These are phyloP conservation scores for Nyssa sinensis DNA, from an alignment of 148 eudicot species.

Conservation along the genomic window DNA sequence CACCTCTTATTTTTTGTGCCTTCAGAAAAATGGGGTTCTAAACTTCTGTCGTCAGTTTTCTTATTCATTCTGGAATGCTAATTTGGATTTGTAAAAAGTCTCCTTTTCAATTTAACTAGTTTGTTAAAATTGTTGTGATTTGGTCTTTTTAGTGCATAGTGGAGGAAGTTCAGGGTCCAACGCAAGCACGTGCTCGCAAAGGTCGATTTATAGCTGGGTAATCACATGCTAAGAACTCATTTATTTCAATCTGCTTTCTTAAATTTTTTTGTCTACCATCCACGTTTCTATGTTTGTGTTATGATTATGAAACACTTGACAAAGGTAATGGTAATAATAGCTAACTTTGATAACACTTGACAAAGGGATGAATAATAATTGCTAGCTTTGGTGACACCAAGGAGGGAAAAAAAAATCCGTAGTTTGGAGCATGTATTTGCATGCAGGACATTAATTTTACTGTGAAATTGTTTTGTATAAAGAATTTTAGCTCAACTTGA, in stretches of 20 bases:
- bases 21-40: neutral
- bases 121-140: slow-evolving; percentile 8
- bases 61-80: slow-evolving; percentile 8
- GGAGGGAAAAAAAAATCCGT: neutral
- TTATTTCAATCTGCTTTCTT: slow-evolving; percentile 2
- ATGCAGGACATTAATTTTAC: neutral
- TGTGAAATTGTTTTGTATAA: neutral
- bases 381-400: neutral
- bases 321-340: neutral
- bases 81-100: neutral
- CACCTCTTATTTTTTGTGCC: neutral
- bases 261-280: neutral
- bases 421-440: neutral
- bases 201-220: slow-evolving; percentile 98
- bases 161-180: slow-evolving; percentile 98
- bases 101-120: neutral
- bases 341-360: neutral
- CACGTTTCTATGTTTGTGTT: neutral
- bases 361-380: neutral
- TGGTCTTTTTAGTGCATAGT: slow-evolving; percentile 72
- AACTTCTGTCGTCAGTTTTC: neutral
- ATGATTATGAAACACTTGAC: neutral
- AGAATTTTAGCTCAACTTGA: neutral
- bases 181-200: slow-evolving; percentile 91
- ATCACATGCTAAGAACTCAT: slow-evolving; percentile 15